Base-by-base conservation (phyloP, 441 rosid species). In the Raphanus hybrid region DNA sequence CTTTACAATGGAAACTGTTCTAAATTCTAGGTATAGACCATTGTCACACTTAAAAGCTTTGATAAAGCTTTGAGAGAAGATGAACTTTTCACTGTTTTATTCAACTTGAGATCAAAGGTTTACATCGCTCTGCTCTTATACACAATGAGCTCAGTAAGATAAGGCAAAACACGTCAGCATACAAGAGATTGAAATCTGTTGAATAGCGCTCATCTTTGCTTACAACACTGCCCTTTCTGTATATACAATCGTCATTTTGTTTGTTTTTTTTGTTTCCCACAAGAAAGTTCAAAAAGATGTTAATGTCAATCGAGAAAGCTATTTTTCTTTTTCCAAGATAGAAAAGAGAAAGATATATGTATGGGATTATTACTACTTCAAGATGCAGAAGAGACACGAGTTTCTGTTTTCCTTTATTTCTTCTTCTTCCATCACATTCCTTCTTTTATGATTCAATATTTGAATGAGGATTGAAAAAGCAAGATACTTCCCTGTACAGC, bases 401-500 rank as follows among this genome's bases (percentile, higher is more conserved):
- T 64, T 57, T 54, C 52, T 54, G 55, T 55, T 67, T 64, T 71
- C 76, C 57, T 41, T 45, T 9, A 37, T 67, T 67, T 7, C 0
- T 41, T 52, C 70, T 52, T 75, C 62, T 23, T 75, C 26, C 71
- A 57, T 4, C 10, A 54, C 69, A 32, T 20, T 55, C 27, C 64
- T 15, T 7, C 8, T 8, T 26, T 77, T 58, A 71, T 72, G 57
- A 59, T 59, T 72, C 73, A 59, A 62, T 57, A 65, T 66, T 73
- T 59, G 77, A 78, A 29, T 72, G 69, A 1, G 60, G 57, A 67
- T 48, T 27, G 74, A 93, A 85, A 83, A 88, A 89, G 1, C 90
- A 88, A 20, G 94, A 87, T 62, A 90, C 96, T 82, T 91, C 97
- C 39, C 76, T 75, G 68, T 89, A 93, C 50, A 23, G 71, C 79